Evolutionary conservation across 2,329 filamentous ascomycete species (phyloP), one percentile per base, ranked within the genome.

Genomic region (Chaetomium strumarium): DNA sequence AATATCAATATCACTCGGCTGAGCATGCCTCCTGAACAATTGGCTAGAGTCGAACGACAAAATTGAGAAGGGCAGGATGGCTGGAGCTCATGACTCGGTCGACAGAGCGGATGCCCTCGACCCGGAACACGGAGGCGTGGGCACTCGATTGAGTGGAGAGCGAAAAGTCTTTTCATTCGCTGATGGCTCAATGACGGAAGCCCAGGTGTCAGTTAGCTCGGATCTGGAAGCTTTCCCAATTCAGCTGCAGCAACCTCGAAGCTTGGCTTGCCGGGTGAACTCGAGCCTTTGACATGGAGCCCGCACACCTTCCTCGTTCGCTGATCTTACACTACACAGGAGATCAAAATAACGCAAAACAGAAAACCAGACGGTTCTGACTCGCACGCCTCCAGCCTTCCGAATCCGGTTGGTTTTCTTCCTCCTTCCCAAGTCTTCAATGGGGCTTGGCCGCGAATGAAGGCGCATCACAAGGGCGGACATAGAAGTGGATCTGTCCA

Each of bases 11-110:
- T 29, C 20, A 1, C n/a, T 14, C 6, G 10, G 39, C 36, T 17
- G 30, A 14, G 33, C 14, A 16, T 30, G 14, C 20, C 24, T 41
- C 36, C 19, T 10, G 34, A 30, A 16, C 42, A 40, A 42, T 46
- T 50, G 45, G 44, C 39, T 30, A n/a, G 8, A 16, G 29, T 48
- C 30, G 39, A 19, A 48, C 29, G 44, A 30, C 36, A 14, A 46
- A 31, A 19, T 38, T 42, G 37, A 20, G 20, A 53, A 53, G 53
- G 57, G 54, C 54, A 53, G 47, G 52, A 53, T 52, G 36, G 52
- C 40, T 54, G 51, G 48, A 29, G 16, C 30, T 49, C 57, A 55
- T 60, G 60, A 62, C 60, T 62, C 60, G 51, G 53, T 55, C 33
- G 46, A 59, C 49, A 33, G 20, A 48, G 53, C 54, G 57, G 60